Conservation (phyloP, 2,329 filamentous ascomycete species). For the Keithomyces neogunnii region DNA sequence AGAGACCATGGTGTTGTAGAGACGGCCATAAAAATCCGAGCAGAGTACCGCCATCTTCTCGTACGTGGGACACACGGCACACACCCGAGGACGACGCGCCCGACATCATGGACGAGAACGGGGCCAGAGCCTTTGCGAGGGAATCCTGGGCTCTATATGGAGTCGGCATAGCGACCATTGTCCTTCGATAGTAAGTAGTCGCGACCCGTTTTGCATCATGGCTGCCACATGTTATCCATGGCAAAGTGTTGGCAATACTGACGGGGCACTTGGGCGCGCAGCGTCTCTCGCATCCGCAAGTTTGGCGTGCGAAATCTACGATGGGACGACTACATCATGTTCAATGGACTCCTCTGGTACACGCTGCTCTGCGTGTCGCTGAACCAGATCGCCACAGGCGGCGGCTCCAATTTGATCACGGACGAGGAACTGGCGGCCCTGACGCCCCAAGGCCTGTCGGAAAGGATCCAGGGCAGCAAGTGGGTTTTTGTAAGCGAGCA, state of each 20-base stretch:
- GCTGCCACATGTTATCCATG: too few relatives aligned
- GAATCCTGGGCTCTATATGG: slow-evolving; percentile 6
- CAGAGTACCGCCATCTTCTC: too few relatives aligned
- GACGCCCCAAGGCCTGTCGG: not conserved
- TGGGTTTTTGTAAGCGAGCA: slow-evolving; percentile 8
- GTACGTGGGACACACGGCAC: too few relatives aligned
- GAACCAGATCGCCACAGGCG: slow-evolving; percentile 5
- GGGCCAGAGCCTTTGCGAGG: slow-evolving; percentile 1
- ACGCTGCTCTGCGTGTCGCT: slow-evolving; percentile 5
- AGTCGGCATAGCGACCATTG: slow-evolving; percentile 3
- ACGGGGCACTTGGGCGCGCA: not conserved
- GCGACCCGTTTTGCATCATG: not conserved
- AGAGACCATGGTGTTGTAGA: too few relatives aligned
- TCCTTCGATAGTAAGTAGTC: slow-evolving; percentile 6
- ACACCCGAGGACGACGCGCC: not conserved
- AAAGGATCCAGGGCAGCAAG: slow-evolving; percentile 5
- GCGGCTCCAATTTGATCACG: slow-evolving; percentile 6
- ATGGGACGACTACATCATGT: slow-evolving; percentile 7
- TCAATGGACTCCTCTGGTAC: slow-evolving; percentile 6
- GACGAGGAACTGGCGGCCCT: slow-evolving; percentile 4
- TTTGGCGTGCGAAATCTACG: slow-evolving; percentile 3
- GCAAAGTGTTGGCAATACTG: too few relatives aligned
- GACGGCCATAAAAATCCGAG: too few relatives aligned
- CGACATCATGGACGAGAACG: slow-evolving; percentile 1
- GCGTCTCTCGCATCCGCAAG: slow-evolving; percentile 4